Evolutionary conservation across 345 rosid genomes (phyloP).

Genomic region (Pseudoturritis turrita): DNA sequence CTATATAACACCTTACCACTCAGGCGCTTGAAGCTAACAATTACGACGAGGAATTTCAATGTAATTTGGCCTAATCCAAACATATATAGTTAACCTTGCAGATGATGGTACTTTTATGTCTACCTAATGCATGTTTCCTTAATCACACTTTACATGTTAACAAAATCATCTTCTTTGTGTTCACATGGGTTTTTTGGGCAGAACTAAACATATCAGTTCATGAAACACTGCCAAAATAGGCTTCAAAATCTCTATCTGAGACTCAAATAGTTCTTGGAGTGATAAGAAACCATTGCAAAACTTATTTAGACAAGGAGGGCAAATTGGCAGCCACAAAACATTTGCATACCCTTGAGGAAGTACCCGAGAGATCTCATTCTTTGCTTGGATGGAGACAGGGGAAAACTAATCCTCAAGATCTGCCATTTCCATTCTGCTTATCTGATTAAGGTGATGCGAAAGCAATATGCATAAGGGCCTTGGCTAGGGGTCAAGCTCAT

Average conservation of each 20-base stretch:
- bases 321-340: conserved; percentile 64
- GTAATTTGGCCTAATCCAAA: neutral
- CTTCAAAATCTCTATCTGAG: conserved; percentile 82
- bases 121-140: too few species aligned
- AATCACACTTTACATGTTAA: too few species aligned
- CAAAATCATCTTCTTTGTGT: too few species aligned
- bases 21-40: neutral
- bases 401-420: conserved; percentile 9
- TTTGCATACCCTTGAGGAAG: conserved; percentile 75
- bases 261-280: conserved; percentile 87
- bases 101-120: too few species aligned
- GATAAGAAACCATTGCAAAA: conserved; percentile 68
- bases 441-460: conserved; percentile 67
- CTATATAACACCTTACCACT: neutral
- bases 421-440: conserved; percentile 22
- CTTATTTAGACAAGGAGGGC: conserved; percentile 51
- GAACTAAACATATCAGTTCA: too few species aligned
- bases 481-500: conserved; percentile 83
- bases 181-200: too few species aligned
- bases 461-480: conserved; percentile 84
- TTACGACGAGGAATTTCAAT: neutral
- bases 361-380: neutral
- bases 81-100: too few species aligned
- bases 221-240: too few species aligned
- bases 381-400: neutral